Evolutionary conservation across 768 basidiomycete genomes (phyloP).

Genomic region (Hemileccinum rubropunctum): DNA sequence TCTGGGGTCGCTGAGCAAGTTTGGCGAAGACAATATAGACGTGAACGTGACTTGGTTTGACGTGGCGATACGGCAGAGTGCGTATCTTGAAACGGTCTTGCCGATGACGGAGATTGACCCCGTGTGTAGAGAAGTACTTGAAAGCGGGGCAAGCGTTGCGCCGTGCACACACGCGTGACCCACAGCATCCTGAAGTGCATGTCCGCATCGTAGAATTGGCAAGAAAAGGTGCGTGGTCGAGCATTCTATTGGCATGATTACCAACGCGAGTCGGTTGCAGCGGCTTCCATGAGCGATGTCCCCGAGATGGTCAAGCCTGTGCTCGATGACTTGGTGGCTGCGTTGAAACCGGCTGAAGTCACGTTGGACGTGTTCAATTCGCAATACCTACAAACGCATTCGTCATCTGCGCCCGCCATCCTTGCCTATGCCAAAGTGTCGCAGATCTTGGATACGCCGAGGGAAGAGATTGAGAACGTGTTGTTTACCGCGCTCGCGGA

Average conservation of each 20-base stretch:
- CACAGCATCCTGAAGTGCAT: constrained; percentile 67
- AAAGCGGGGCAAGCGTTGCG: constrained; percentile 73
- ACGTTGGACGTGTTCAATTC: constrained; percentile 69
- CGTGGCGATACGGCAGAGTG: constrained; percentile 81
- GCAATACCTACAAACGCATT: constrained; percentile 68
- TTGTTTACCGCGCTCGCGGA: constrained; percentile 49
- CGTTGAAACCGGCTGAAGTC: constrained; percentile 55
- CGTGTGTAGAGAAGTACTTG: constrained; percentile 64
- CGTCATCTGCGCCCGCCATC: constrained; percentile 48
- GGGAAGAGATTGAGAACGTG: constrained; percentile 58
- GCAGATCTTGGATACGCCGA: constrained; percentile 42
- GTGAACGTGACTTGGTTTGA: constrained; percentile 78
- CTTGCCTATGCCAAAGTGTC: constrained; percentile 64
- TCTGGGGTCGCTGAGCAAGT: constrained; percentile 57
- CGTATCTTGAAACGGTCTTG: constrained; percentile 9
- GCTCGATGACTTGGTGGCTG: constrained; percentile 44
- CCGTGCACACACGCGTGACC: constrained; percentile 50
- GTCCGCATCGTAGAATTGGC: constrained; percentile 65
- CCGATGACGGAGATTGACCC: not conserved
- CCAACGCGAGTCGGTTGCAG: constrained; percentile 30
- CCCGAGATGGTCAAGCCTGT: constrained; percentile 48
- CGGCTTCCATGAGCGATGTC: constrained; percentile 41
- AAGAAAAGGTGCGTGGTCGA: constrained; percentile 41
- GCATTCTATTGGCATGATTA: not conserved
- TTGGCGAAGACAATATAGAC: constrained; percentile 54